Percentiles rank a stretch among this genome's conserved stretches.
Evolutionary conservation across 768 basidiomycete genomes (phyloP).

Genomic region (Nidularia sp.): DNA sequence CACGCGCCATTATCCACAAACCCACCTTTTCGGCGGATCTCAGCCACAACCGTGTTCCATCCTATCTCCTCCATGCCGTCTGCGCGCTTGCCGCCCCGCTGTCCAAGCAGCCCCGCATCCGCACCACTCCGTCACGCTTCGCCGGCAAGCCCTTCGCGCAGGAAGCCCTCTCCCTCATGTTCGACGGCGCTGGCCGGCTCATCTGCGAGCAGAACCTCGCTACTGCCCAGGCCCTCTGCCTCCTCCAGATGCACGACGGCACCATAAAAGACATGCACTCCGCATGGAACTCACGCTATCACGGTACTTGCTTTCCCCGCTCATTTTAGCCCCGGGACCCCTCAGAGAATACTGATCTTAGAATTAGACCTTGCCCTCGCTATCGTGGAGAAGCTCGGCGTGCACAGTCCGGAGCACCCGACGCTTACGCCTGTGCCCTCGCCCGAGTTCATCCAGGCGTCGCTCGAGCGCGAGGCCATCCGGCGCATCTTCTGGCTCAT

Average conservation of each 20-base stretch:
- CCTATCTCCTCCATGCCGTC: conserved; percentile 67
- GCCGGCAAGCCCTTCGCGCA: conserved; percentile 56
- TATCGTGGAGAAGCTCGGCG: conserved; percentile 63
- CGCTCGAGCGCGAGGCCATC: conserved; percentile 73
- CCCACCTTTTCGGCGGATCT: conserved; percentile 70
- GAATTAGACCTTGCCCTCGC: conserved; percentile 56
- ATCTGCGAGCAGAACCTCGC: conserved; percentile 60
- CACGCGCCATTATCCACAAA: conserved; percentile 73
- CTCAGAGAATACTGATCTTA: conserved; percentile 15
- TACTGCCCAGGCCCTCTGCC: conserved; percentile 72
- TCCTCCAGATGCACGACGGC: conserved; percentile 68
- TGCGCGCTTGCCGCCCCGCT: conserved; percentile 78
- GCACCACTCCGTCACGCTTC: conserved; percentile 48
- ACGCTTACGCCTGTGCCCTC: conserved; percentile 56
- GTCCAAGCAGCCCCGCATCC: conserved; percentile 62
- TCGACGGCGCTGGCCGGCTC: conserved; percentile 62
- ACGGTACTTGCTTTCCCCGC: conserved; percentile 32
- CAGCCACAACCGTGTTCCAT: conserved; percentile 62
- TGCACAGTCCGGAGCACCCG: conserved; percentile 60
- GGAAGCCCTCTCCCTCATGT: conserved; percentile 66
- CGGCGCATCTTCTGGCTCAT: conserved; percentile 82
- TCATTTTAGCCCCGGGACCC: conserved; percentile 7
- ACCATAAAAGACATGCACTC: conserved; percentile 36
- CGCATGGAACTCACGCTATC: conserved; percentile 39
- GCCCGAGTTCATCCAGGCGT: conserved; percentile 53